Conservation (phyloP, 139 green algal genomes). For the Closterium sp. region DNA sequence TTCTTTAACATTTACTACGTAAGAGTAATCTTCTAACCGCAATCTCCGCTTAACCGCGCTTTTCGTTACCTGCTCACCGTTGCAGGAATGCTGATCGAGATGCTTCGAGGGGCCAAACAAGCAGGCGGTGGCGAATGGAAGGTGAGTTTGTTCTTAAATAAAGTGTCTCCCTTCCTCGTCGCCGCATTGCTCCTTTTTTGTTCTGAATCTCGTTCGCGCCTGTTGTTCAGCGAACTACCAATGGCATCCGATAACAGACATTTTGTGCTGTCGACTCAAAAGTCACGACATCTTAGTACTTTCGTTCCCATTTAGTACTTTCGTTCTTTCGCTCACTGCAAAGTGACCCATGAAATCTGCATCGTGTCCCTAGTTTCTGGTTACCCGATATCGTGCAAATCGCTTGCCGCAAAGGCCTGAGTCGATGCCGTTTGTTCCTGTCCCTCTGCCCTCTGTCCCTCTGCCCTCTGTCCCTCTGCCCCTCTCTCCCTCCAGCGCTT, state of each 20-base stretch:
- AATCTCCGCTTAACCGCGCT: not conserved
- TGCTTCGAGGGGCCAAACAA: conserved; percentile 22
- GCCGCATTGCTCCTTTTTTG: not conserved
- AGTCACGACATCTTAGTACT: too few species aligned
- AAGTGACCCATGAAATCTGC: not conserved
- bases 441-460: not conserved
- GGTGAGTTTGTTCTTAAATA: not conserved
- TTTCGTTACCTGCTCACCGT: not conserved
- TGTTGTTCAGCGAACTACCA: not conserved
- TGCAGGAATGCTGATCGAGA: conserved; percentile 40
- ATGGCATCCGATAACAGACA: not conserved
- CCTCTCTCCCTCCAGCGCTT: not conserved
- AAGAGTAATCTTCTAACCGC: not conserved
- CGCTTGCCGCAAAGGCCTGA: too few species aligned
- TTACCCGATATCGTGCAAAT: not conserved
- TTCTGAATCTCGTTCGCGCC: not conserved
- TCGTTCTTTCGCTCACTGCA: not conserved
- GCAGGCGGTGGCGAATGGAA: conserved; percentile 30
- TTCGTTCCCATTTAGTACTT: too few species aligned
- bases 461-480: too few species aligned
- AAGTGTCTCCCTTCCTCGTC: too few species aligned
- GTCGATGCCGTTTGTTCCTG: too few species aligned
- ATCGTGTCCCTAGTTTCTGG: not conserved
- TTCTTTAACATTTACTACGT: too few species aligned
- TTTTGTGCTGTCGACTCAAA: not conserved